Evolutionary conservation across 1,284 basidiomycete genomes (phyloP), one percentile per base, ranked within the genome.

Genomic region (Fistulina hepatica): DNA sequence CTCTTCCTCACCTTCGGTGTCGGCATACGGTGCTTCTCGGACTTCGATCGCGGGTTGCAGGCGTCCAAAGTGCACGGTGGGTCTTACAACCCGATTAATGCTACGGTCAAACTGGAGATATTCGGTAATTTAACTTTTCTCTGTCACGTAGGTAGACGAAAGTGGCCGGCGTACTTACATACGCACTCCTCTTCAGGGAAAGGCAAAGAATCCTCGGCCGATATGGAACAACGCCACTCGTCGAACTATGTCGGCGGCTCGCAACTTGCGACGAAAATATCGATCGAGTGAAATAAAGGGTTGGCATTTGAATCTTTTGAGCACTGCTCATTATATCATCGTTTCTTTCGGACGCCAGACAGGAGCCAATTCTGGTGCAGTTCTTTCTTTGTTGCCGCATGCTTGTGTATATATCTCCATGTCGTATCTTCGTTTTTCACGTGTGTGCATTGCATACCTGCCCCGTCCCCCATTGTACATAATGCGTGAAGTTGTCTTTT

Each of bases 21-120:
- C 20, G 84, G 84, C 22, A 54, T 86, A 11, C 74, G 78, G 35
- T 88, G 84, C 52, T 81, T 84, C 59, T 55, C 68, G 33, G 83
- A 88, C 59, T 88, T 88, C 50, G 77, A 81, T 57, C 75, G 74
- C 54, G 83, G 84, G 19, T 60, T 88, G 19, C 61, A 65, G 33
- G 58, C 65, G 17, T 77, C 82, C 36, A 88, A 88, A 64, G 65
- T 71, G 44, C 70, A 76, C 49, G 74, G 83, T 85, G 61, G 71
- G 81, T 69, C 54, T 15, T 59, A 61, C 53, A 52, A 42, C 42
- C 59, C 53, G 51, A 52, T 61, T 38, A n/a, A n/a, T n/a, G 48
- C 47, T 46, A 44, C 40, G 32, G n/a, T n/a, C n/a, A 50, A 51
- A 46, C 19, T 50, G 37, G 40, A 44, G 27, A 42, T 55, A 21